These are phyloP conservation scores for Rhizopogon roseolus DNA, from an alignment of 768 basidiomycete genomes.

Conservation along the genomic window DNA sequence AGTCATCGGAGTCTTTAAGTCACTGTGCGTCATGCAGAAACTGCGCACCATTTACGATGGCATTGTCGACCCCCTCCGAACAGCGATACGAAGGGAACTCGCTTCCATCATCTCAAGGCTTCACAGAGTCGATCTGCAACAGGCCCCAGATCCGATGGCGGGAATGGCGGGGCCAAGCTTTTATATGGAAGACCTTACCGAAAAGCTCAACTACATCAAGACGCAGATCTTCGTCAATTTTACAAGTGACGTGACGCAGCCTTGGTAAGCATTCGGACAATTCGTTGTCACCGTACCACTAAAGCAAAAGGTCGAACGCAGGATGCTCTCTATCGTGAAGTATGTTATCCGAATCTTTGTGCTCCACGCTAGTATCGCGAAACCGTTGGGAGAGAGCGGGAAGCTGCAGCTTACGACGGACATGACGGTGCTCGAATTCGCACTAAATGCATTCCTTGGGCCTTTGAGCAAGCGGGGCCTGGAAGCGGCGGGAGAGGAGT, in stretches of 20 bases:
- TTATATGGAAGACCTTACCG: constrained; percentile 90
- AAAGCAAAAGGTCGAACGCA: constrained; percentile 17
- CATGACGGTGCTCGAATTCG: constrained; percentile 96
- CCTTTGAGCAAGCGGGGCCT: constrained; percentile 58
- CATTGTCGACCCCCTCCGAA: constrained; percentile 56
- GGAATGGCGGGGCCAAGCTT: constrained; percentile 53
- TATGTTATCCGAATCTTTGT: constrained; percentile 85
- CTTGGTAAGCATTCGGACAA: constrained; percentile 51
- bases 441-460: constrained; percentile 73
- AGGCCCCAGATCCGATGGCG: constrained; percentile 59
- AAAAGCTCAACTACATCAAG: constrained; percentile 82
- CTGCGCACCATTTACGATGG: constrained; percentile 47
- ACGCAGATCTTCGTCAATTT: constrained; percentile 72
- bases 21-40: constrained; percentile 33
- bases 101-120: constrained; percentile 74
- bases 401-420: constrained; percentile 94
- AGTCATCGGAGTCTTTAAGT: neutral
- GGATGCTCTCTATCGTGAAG: constrained; percentile 64
- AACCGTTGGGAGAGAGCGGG: constrained; percentile 86
- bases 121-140: constrained; percentile 81
- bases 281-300: neutral
- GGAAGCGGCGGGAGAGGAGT: constrained; percentile 81
- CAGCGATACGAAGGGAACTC: constrained; percentile 76
- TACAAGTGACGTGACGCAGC: constrained; percentile 64
- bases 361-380: constrained; percentile 88